Percentiles rank a stretch among this genome's conserved stretches.
phyloP scores from a whole-genome alignment of 2,329 filamentous ascomycete species.

The Tolypocladium guangdongense region DNA sequence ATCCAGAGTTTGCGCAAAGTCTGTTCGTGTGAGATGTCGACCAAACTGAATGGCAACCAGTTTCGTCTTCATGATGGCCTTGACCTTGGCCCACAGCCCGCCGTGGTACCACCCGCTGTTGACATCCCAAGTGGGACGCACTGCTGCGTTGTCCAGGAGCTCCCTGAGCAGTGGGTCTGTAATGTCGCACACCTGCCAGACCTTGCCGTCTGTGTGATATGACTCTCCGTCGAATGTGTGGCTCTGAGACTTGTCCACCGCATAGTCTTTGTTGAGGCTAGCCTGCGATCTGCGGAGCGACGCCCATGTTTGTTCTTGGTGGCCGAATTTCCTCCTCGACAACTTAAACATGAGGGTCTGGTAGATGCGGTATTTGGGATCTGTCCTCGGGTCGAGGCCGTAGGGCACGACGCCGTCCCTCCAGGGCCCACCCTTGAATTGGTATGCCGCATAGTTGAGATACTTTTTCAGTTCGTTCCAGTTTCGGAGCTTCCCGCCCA shows the following conservation, averaged over 20 bases:
- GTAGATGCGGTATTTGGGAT: constrained; percentile 68
- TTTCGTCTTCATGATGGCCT: constrained; percentile 81
- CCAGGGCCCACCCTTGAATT: constrained; percentile 89
- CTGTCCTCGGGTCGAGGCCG: constrained; percentile 72
- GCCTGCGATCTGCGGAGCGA: constrained; percentile 30
- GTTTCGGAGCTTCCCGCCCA: constrained; percentile 40
- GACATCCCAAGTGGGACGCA: constrained; percentile 48
- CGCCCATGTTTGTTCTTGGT: constrained; percentile 38
- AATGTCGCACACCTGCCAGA: constrained; percentile 92
- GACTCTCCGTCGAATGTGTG: constrained; percentile 78
- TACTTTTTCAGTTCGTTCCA: constrained; percentile 59
- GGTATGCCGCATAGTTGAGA: constrained; percentile 77
- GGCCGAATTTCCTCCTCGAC: constrained; percentile 35
- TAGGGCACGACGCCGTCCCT: constrained; percentile 77
- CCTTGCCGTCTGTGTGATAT: constrained; percentile 69
- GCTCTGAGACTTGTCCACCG: constrained; percentile 32
- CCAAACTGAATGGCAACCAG: constrained; percentile 55
- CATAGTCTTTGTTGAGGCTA: constrained; percentile 26
- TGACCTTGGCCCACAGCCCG: constrained; percentile 72
- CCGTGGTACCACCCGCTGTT: constrained; percentile 77
- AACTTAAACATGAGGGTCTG: constrained; percentile 86
- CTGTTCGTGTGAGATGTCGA: constrained; percentile 31
- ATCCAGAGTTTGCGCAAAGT: constrained; percentile 23
- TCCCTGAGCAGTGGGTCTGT: constrained; percentile 62
- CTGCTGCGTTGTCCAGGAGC: constrained; percentile 52